A percentile compares a stretch with the other conserved stretches of the same genome.
Evolutionary conservation across 1,284 basidiomycete species (phyloP).

Genomic region (Sporisorium sorghi): DNA sequence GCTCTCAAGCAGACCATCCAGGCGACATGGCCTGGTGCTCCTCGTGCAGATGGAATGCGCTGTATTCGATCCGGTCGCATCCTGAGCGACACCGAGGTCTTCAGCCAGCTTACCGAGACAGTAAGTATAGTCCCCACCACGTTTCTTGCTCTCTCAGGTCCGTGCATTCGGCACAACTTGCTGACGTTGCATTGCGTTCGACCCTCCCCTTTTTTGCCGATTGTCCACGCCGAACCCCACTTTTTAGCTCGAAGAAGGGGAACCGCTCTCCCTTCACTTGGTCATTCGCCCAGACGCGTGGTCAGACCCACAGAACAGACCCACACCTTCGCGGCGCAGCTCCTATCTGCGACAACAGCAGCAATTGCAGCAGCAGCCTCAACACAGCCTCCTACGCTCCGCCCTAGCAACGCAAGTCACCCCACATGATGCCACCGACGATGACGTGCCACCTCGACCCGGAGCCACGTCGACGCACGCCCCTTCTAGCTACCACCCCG

Average conservation of each 20-base stretch:
- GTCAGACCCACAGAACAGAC: constrained; percentile 53
- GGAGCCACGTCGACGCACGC: constrained; percentile 11
- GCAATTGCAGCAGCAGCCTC: constrained; percentile 20
- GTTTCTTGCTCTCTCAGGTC: too few relatives aligned
- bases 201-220: background rate
- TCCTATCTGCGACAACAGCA: constrained; percentile 44
- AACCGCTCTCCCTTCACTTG: constrained; percentile 57
- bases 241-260: constrained; percentile 29
- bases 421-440: constrained; percentile 5
- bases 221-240: background rate
- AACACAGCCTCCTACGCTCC: constrained; percentile 19
- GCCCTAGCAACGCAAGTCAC: constrained; percentile 12
- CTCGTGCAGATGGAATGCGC: constrained; percentile 56
- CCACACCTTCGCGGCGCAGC: constrained; percentile 46
- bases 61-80: constrained; percentile 59
- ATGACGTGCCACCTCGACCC: constrained; percentile 12
- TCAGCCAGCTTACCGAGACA: constrained; percentile 24
- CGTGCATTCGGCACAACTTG: constrained; percentile 1
- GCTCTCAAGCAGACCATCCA: constrained; percentile 54
- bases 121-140: constrained; percentile 19
- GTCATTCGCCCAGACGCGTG: constrained; percentile 65
- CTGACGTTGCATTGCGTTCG: background rate
- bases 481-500: constrained; percentile 1
- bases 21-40: constrained; percentile 49
- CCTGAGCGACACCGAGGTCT: constrained; percentile 39